Base-by-base conservation (phyloP, 2,329 filamentous ascomycete species). In the Diaporthe aspalathi region DNA sequence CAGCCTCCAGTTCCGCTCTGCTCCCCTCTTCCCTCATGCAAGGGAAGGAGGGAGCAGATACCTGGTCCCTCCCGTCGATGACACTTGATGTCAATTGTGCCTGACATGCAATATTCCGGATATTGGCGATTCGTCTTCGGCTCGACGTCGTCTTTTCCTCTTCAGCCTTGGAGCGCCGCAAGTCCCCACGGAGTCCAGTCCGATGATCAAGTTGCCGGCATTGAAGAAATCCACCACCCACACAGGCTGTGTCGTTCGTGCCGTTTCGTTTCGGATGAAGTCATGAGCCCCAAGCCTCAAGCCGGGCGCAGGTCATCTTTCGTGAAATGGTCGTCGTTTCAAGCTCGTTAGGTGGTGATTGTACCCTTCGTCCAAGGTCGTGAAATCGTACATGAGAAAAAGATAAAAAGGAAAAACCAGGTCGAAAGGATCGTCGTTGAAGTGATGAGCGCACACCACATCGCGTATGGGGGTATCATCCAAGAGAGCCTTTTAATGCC, bases 1-100 rank as follows among this genome's bases (percentile, higher is more conserved):
- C 76, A 77, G 77, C 78, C 78, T 76, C 78, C 73, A 70, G 57
- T 70, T 70, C 67, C 66, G 67, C 60, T 63, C 67, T 74, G 63
- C 67, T 50, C 35, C 70, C 62, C 40, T 52, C n/a, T 2, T n/a
- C 56, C 56, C 29, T 38, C 27, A 14, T 20, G 5, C 8, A 12
- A 60, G 14, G 14, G 20, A 2, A 2, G 66, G 70, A 73, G 72
- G 67, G 66, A 71, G 72, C 70, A 73, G 76, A 66, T 73, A 76
- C 76, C 75, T 75, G 78, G 75, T 76, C 79, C 78, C 52, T 67
- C 50, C 57, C 54, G 52, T 66, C 66, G 80, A 82, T 78, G 81
- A 83, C 84, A 85, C 69, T 82, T 83, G 82, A 83, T 84, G 84
- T 81, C 83, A 78, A 78, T 79, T 76, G 77, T 78, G 76, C 73